Conservation (phyloP, 441 rosid genomes). For the Erodium chrysanthum region DNA sequence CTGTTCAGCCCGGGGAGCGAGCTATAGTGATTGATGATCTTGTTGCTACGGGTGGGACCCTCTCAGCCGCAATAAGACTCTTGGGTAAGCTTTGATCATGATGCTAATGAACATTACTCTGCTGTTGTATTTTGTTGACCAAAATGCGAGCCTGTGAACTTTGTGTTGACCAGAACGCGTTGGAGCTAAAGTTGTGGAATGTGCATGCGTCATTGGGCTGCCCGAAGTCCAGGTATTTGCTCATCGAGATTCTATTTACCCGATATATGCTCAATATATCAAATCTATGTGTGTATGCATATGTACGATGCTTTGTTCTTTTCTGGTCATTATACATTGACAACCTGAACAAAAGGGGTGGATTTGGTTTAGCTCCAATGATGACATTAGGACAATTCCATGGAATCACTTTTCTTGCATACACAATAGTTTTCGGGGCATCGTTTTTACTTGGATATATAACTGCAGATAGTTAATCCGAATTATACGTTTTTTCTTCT, state of each 20-base stretch:
- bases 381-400: no score
- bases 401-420: no score
- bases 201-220: slow-evolving; percentile 86
- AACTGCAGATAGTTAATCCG: no score
- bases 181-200: slow-evolving; percentile 79
- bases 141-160: slow-evolving; percentile 16
- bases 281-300: no score
- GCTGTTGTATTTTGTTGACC: not conserved
- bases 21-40: slow-evolving; percentile 74
- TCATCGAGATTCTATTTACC: not conserved
- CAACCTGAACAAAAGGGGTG: no score
- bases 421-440: no score
- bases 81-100: slow-evolving; percentile 34
- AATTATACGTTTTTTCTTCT: no score
- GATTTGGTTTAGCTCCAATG: no score
- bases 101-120: no score
- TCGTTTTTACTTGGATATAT: no score
- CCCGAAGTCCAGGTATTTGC: slow-evolving; percentile 62
- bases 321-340: no score
- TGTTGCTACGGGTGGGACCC: slow-evolving; percentile 89
- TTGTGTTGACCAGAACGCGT: slow-evolving; percentile 40
- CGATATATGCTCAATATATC: not conserved
- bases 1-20: slow-evolving; percentile 64
- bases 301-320: no score
- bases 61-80: slow-evolving; percentile 80